Evolutionary conservation across 1,139 yeast species (phyloP), one percentile per base, ranked within the genome.

Genomic region (Zygosaccharomyces sapae): DNA sequence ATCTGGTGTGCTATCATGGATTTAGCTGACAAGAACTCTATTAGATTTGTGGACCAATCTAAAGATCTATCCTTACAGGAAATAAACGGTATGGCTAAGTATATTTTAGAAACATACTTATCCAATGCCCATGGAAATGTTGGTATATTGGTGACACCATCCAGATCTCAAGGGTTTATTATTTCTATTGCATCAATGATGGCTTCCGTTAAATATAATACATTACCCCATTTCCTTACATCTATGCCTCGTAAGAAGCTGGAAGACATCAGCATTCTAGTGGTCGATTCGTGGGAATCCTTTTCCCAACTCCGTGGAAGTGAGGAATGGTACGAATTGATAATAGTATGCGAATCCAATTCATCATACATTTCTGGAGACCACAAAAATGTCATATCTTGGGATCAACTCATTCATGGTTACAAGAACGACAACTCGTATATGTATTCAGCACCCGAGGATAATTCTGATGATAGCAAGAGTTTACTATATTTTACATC

Each of bases 1-100:
- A 64, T 83, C 3, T 84, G 90, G 89, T 61, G 62, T 7, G 68
- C 71, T 18, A 62, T 65, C 6, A 62, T 70, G 66, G 61, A 57
- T 19, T 56, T 62, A 20, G 53, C 63, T 33, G 50, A 47, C 1
- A 44, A 52, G 3, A 50, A 51, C 33, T 37, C 19, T 5, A 41
- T 62, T 12, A 44, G 46, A 18, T 56, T 61, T 37, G 30, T 33
- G 4, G 44, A 47, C 37, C 43, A 41, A 13, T 35, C 41, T 6
- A 43, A 41, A 19, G 33, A 37, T 24, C 35, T 40, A n/a, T 13
- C 51, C 1, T 37, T 52, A 46, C 46, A 51, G 13, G 50, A 55
- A 20, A 44, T 69, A 24, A 68, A 68, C 50, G 66, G 65, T 1
- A 51, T 55, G 48, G 60, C 60, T 5, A 52, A 57, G 35, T 51